Evolutionary conservation across 2,329 filamentous ascomycete genomes (phyloP).

Genomic region (Trichophyton rubrum): DNA sequence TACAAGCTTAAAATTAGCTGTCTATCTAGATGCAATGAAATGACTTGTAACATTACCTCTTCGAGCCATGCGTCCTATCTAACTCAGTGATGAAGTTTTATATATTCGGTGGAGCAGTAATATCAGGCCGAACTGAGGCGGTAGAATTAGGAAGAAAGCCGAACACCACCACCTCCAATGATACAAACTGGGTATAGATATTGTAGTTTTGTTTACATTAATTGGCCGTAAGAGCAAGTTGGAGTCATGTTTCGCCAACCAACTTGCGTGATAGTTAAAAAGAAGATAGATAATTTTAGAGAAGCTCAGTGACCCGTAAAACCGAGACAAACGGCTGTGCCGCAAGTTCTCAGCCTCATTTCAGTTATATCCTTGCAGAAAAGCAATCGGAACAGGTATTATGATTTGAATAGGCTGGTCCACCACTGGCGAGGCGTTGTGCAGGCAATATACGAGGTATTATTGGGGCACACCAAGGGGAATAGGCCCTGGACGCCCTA

Average conservation of each 20-base stretch:
- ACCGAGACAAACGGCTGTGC: not conserved
- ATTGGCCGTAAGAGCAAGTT: not conserved
- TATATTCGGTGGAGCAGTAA: not conserved
- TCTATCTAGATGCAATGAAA: not conserved
- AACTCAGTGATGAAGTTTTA: not conserved
- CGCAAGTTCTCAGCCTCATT: not conserved
- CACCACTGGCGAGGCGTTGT: not conserved
- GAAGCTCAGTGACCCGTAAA: not conserved
- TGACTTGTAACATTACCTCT: not conserved
- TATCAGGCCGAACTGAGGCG: not conserved
- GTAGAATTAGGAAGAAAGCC: not conserved
- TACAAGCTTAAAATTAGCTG: not conserved
- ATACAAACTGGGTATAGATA: not conserved
- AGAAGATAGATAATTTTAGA: not conserved
- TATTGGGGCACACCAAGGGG: not conserved
- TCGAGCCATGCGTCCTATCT: not conserved
- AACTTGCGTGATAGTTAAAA: not conserved
- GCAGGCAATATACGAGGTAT: not conserved
- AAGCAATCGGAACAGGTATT: not conserved
- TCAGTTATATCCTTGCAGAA: not conserved
- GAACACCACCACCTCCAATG: not conserved
- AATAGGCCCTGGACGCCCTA: not conserved
- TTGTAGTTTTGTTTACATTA: not conserved
- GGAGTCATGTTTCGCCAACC: not conserved
- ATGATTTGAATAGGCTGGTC: not conserved